Percentiles rank a stretch among this genome's conserved stretches.
phyloP scores from a whole-genome alignment of 2,329 filamentous ascomycete species.

The Exophiala calicioides region DNA sequence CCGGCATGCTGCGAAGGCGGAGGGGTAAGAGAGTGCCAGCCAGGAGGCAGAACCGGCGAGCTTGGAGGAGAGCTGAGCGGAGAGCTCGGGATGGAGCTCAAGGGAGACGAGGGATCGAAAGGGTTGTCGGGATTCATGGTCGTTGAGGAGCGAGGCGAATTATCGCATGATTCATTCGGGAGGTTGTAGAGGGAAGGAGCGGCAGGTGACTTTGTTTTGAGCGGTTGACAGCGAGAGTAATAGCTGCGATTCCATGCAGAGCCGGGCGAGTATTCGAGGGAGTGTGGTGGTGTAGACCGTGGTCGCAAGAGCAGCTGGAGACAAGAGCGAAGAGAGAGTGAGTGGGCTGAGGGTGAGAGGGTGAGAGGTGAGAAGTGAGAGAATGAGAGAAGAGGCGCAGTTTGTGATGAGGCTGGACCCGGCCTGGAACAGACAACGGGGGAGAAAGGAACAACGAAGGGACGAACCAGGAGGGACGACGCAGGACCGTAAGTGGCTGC shows the following conservation, averaged over 20 bases:
- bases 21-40: constrained; percentile 43
- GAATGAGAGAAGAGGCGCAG: constrained; percentile 5
- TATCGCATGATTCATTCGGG: constrained; percentile 24
- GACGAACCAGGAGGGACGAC: constrained; percentile 7
- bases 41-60: constrained; percentile 41
- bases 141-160: constrained; percentile 10
- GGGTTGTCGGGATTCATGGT: constrained; percentile 26
- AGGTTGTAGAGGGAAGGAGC: constrained; percentile 10
- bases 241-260: background rate
- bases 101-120: constrained; percentile 27
- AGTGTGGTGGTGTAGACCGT: background rate
- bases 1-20: constrained; percentile 51
- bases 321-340: background rate
- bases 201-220: background rate
- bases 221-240: background rate
- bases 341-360: background rate
- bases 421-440: constrained; percentile 6
- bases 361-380: constrained; percentile 12
- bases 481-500: too few species aligned
- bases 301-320: too few species aligned
- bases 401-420: constrained; percentile 18
- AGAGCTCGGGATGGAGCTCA: constrained; percentile 39
- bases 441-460: constrained; percentile 1
- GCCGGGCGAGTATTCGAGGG: background rate
- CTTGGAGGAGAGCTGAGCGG: constrained; percentile 45